Base-by-base conservation (phyloP, 1,139 yeast species). In the Saccharomyces hybrid region DNA sequence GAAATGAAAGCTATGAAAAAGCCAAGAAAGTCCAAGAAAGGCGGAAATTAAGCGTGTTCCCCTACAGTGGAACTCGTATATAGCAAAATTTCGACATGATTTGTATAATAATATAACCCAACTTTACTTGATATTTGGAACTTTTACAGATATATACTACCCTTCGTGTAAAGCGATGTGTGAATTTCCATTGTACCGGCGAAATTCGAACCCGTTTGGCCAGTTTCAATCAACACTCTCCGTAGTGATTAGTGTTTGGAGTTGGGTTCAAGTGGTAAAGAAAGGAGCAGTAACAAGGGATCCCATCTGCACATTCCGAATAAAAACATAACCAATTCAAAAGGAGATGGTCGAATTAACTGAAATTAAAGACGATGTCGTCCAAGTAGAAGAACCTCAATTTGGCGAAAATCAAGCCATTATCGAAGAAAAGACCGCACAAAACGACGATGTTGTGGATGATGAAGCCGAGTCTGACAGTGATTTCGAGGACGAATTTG, bases 401-500 rank as follows among this genome's bases (percentile, higher is more conserved):
- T 61, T 59, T n/a, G 57, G 59, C 46, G 58, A 60, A 53, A 59
- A 62, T 47, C 64, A 61, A 48, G 59, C 60, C 46, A 50, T 59
- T 47, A 57, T 54, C 32, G 59, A 51, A 41, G 56, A 57, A 23
- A 61, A 61, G 47, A 54, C 59, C 31, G 57, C 56, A 28, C 13
- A n/a, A 26, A 44, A 55, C 29, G 63, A 61, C 14, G 62, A 65
- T 16, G 67, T 64, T 9, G 64, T 59, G 5, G 67, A 63, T 34
- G 87, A 83, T 49, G 71, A 72, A 32, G 90, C 82, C 34, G 81
- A 77, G 38, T 82, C 77, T 50, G 82, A 80, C 51, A 85, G 82
- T 56, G 82, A 81, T 56, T 85, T 80, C 54, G 87, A 82, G 53
- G 95, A 87, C 61, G 89, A 85, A 62, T 93, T 85, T 68, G 75